phyloP scores from a whole-genome alignment of 352 stramenopile genomes.

The Globisporangium orthogonon region DNA sequence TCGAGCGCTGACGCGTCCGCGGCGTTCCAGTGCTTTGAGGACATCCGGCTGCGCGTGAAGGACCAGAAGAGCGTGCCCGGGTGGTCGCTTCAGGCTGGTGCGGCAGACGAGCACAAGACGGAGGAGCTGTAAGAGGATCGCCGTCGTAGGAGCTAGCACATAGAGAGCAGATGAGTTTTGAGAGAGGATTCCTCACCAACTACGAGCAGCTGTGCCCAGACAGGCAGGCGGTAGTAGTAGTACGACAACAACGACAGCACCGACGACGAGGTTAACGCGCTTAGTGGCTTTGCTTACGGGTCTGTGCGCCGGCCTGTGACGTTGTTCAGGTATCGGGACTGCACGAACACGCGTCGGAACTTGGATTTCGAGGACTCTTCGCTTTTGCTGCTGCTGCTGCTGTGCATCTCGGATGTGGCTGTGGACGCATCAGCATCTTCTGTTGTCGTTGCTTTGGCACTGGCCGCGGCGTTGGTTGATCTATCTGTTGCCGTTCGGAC shows the following conservation, averaged over 20 bases:
- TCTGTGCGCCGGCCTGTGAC: constrained; percentile 18
- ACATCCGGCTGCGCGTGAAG: constrained; percentile 73
- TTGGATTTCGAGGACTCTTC: constrained; percentile 10
- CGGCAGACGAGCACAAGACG: constrained; percentile 14
- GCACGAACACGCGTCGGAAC: constrained; percentile 36
- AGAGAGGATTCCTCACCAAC: no score
- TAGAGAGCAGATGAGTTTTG: not conserved
- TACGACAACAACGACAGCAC: not conserved
- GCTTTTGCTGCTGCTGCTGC: constrained; percentile 1
- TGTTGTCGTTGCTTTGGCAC: not conserved
- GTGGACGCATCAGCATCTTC: no score
- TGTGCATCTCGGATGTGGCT: no score
- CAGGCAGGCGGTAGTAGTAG: not conserved
- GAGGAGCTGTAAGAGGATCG: constrained; percentile 22
- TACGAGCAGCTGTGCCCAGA: no score
- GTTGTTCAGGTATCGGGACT: constrained; percentile 36
- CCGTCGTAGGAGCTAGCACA: not conserved
- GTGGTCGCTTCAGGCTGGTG: constrained; percentile 51
- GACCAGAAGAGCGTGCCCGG: constrained; percentile 74
- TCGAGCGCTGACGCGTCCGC: constrained; percentile 17
- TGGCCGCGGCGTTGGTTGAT: not conserved
- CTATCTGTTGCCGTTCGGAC: constrained; percentile 1
- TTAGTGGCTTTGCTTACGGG: constrained; percentile 2
- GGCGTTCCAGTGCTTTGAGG: constrained; percentile 67
- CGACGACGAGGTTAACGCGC: not conserved